phyloP scores from a whole-genome alignment of 306 rosid species.

The Cajanus cajan region DNA sequence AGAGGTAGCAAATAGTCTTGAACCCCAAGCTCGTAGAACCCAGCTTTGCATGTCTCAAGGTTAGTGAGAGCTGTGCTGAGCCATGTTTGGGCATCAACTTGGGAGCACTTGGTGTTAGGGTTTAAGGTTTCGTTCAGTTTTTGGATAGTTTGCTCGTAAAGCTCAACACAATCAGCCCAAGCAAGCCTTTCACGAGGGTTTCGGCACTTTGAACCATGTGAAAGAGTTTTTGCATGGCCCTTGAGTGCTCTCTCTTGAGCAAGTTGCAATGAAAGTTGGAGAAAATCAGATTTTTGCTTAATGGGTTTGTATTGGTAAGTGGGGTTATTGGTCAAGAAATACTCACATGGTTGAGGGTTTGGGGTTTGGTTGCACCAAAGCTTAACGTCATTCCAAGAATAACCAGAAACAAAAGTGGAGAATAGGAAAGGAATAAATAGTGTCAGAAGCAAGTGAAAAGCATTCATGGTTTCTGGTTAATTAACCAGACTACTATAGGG shows the following conservation, averaged over 20 bases:
- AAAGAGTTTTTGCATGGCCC: conserved; percentile 40
- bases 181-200: conserved; percentile 47
- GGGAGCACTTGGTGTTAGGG: conserved; percentile 39
- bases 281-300: conserved; percentile 49
- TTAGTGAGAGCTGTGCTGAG: conserved; percentile 68
- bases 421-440: conserved; percentile 22
- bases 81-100: conserved; percentile 57
- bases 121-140: conserved; percentile 50
- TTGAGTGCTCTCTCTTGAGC: conserved; percentile 50
- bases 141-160: conserved; percentile 46
- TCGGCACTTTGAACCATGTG: conserved; percentile 45
- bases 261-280: conserved; percentile 46
- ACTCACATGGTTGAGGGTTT: conserved; percentile 63
- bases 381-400: conserved; percentile 45
- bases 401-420: conserved; percentile 7
- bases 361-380: conserved; percentile 77
- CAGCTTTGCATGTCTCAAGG: conserved; percentile 59
- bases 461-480: not conserved
- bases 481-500: no score
- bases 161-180: conserved; percentile 64
- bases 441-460: not conserved
- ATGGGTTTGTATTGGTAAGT: conserved; percentile 24
- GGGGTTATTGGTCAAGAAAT: conserved; percentile 42
- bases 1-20: conserved; percentile 35
- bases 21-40: conserved; percentile 55